phyloP scores from a whole-genome alignment of 2,329 filamentous ascomycete genomes.

The Diaporthe velutina region DNA sequence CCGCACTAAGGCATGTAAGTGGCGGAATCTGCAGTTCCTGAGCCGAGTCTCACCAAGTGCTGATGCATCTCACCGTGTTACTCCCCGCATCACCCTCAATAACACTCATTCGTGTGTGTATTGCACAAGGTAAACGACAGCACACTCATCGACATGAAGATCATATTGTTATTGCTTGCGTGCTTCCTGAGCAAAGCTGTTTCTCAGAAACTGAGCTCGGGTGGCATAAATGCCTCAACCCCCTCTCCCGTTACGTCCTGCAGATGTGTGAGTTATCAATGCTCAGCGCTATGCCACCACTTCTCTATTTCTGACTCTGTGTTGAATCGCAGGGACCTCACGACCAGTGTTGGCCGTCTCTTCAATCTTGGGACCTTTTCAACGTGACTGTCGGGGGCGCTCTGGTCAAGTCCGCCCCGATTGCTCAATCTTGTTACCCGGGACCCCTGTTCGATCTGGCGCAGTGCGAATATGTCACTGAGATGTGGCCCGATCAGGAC shows the following conservation, averaged over 20 bases:
- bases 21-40: background rate
- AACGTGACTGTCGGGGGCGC: background rate
- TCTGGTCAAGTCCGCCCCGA: background rate
- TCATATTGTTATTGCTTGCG: background rate
- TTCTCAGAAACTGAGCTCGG: background rate
- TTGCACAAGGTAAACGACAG: background rate
- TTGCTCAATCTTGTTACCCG: slow-evolving; percentile 12
- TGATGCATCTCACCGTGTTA: background rate
- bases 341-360: slow-evolving; percentile 28
- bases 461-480: background rate
- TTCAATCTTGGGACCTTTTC: background rate
- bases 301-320: no score
- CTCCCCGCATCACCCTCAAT: background rate
- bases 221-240: background rate
- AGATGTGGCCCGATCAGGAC: background rate
- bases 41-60: background rate
- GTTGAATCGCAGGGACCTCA: slow-evolving; percentile 1
- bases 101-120: background rate
- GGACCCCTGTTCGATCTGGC: background rate
- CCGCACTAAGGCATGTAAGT: background rate
- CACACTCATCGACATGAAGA: background rate
- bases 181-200: background rate
- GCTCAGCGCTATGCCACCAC: background rate
- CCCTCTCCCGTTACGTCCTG: background rate
- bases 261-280: background rate